Base-by-base conservation (phyloP, 441 rosid species). In the Gossypium gossypioides region DNA sequence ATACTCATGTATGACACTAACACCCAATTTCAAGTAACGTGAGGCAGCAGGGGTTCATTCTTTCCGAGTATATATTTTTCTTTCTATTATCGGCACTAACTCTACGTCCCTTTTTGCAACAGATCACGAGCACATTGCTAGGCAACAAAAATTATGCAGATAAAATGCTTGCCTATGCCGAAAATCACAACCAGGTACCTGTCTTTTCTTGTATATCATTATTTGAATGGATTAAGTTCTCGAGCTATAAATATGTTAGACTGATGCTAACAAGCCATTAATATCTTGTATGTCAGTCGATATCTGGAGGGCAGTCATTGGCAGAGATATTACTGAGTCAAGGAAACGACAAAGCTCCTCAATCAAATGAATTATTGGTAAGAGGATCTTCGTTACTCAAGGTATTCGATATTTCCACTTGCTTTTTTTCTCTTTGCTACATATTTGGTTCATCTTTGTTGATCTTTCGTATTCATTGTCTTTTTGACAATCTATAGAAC, bases 251-350 rank as follows among this genome's bases (percentile, higher is more conserved):
- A 44, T 25, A 10, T 62, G n/a, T 59, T 66, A 69, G 51, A 58
- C 65, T 68, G 61, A 56, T 50, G 25, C 46, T 48, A 12, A 77
- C 62, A 19, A 71, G 34, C 72, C 46, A 15, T 69, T 74, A 0
- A 62, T 32, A 34, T 74, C 73, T 69, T 82, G 51, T 71, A 50
- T 60, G 40, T 75, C 81, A 94, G 99, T 90, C 97, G 55, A 90
- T 94, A 77, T 84, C 99, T 62, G 99, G 99, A 80, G 94, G 97
- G 71, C 80, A 78, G 77, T 94, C 99, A 74, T 92, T 92, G 78
- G 97, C 97, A 0, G 97, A 89, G 83, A 85, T 94, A 44, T 77
- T 94, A 79, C 79, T 94, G 71, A 91, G 97, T 68, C 85, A 86
- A 76, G 74, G 81, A 61, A 61, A 74, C 37, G 81, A 86, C 71